Base-by-base conservation (phyloP, 345 rosid species). In the Cochlearia excelsa region DNA sequence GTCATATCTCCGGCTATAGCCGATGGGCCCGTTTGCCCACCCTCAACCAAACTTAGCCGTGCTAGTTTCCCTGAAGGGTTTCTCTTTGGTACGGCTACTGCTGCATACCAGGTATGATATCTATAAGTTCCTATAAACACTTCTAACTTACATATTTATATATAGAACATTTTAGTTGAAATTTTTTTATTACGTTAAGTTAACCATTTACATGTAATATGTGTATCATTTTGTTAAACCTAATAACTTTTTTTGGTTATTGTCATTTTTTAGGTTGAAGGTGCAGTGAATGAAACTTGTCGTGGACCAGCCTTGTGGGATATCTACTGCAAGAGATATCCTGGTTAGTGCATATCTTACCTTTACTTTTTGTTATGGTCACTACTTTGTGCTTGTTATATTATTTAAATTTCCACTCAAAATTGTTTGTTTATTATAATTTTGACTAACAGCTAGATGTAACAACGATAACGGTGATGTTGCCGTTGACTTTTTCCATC, bases 241-340 rank as follows among this genome's bases (percentile, higher is more conserved):
- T 16, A 16, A 16, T 16, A 16, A 16, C 23, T 33, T 37, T 37
- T 37, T 37, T 37, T 37, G 40, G 5, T 1, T 1, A 5, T 3
- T 37, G 23, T 16, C 5, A 3, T 37, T 3, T 4, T 4, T 8
- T 53, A 9, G 38, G 28, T 5, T 9, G 70, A 54, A 56, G 75
- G 62, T 23, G 65, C 51, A 9, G 5, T 42, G 7, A 41, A 57
- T 8, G 30, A 41, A 23, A 62, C 65, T 30, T 65, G 72, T 1
- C 54, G 46, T 38, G 50, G 78, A 63, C 56, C 58, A 4, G 42
- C 58, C 9, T 7, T 68, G 3, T 64, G 75, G 77, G 76, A 23
- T 3, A 2, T 26, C n/a, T 29, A 26, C 11, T 10, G 29, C 5
- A 52, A 38, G 29, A 41, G 29, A 51, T 37, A 55, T 46, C 63